Percentiles rank a stretch among this genome's conserved stretches.
Evolutionary conservation across 2,329 filamentous ascomycete genomes (phyloP).

Genomic region (Emydomyces testavorans): DNA sequence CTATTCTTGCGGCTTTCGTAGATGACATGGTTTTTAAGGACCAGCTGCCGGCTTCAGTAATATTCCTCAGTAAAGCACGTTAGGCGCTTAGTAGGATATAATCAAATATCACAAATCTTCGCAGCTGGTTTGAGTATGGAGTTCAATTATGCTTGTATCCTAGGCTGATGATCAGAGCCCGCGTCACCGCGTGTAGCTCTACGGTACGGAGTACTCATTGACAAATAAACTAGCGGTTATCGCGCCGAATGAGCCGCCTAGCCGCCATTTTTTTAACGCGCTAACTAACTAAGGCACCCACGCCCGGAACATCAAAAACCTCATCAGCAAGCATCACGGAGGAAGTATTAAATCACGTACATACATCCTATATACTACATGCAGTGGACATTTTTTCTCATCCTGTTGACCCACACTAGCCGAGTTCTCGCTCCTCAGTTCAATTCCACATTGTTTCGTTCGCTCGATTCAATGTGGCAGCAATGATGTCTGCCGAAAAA

Average conservation of each 20-base stretch:
- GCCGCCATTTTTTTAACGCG: neutral
- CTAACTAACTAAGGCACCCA: neutral
- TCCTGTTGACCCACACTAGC: too few relatives aligned
- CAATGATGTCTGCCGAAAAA: conserved; percentile 76
- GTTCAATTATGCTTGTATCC: conserved; percentile 4
- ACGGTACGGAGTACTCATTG: neutral
- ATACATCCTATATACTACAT: too few relatives aligned
- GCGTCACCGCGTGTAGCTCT: neutral
- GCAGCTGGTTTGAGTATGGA: neutral
- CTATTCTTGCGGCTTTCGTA: conserved; percentile 56
- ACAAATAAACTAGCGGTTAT: neutral
- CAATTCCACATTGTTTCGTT: neutral
- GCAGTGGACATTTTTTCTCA: neutral
- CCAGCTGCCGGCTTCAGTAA: neutral
- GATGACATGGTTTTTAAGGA: conserved; percentile 40
- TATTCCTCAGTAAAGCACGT: neutral
- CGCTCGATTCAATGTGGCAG: neutral
- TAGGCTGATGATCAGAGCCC: neutral
- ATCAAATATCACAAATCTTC: neutral
- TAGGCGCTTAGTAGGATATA: neutral
- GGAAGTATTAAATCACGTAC: too few relatives aligned
- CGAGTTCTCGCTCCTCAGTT: too few relatives aligned
- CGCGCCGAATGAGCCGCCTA: neutral
- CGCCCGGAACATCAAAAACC: too few relatives aligned
- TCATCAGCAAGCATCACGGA: too few relatives aligned